A percentile compares a stretch with the other conserved stretches of the same genome.
Conservation (phyloP, 2,329 filamentous ascomycete genomes). For the Alternaria infectoria region DNA sequence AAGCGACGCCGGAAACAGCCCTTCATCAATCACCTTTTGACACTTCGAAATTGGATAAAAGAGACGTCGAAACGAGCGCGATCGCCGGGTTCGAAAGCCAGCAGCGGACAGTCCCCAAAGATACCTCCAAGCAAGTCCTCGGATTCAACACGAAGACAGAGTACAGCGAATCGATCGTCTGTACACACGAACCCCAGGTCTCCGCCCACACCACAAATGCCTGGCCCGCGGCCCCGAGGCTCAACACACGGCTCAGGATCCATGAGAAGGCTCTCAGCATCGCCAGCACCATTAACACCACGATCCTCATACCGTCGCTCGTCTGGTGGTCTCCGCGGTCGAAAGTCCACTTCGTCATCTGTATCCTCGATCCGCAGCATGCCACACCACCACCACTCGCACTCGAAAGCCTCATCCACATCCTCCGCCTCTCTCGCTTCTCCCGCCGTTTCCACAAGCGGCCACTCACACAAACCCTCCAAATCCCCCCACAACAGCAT, state of each 20-base stretch:
- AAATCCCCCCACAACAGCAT: constrained; percentile 85
- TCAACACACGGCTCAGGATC: constrained; percentile 51
- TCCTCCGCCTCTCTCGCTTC: constrained; percentile 73
- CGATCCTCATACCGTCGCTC: constrained; percentile 84
- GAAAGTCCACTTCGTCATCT: constrained; percentile 95
- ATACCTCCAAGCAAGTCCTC: constrained; percentile 32
- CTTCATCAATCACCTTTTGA: constrained; percentile 70
- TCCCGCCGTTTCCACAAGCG: constrained; percentile 53
- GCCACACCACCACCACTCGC: constrained; percentile 74
- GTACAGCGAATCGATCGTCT: constrained; percentile 44
- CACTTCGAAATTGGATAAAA: constrained; percentile 75
- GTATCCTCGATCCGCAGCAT: constrained; percentile 92
- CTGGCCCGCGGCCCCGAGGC: constrained; percentile 48
- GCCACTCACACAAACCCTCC: constrained; percentile 68
- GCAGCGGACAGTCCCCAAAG: constrained; percentile 44
- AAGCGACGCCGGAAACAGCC: constrained; percentile 65
- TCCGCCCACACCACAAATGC: constrained; percentile 46
- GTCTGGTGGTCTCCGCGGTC: constrained; percentile 81
- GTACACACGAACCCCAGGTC: constrained; percentile 48
- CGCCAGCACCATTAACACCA: constrained; percentile 86
- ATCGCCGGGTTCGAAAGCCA: constrained; percentile 45
- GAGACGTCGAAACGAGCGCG: constrained; percentile 58
- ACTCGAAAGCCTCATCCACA: constrained; percentile 93
- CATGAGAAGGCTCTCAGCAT: constrained; percentile 72
- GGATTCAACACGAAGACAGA: constrained; percentile 43